Evolutionary conservation across 352 stramenopile genomes (phyloP), one percentile per base, ranked within the genome.

Genomic region (Pseudoperonospora humuli): DNA sequence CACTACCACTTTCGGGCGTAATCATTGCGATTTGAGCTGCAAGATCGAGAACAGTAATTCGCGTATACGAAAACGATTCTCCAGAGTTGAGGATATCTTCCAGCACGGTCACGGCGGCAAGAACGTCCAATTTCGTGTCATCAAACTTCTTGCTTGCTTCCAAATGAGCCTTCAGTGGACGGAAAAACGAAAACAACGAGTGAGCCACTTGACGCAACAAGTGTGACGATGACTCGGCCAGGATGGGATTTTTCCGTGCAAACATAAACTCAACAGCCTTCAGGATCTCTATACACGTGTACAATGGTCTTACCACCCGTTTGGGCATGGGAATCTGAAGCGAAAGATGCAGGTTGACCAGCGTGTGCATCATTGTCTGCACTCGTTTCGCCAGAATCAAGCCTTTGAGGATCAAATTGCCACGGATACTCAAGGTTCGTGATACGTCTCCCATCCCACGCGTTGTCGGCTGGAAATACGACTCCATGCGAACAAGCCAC

Each of bases 201-300:
- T 91, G 77, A 0, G 78, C 75, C 8, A 91, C 78, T 62, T 91
- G 81, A 0, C 77, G 68, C 14, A 93, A 42, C 31, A 93, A 50
- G 13, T 91, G 67, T 2, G 79, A 82, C 11, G 71, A 72, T 10
- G 64, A 85, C 50, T 93, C 79, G 0, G 73, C 69, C 31, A 93
- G 39, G 19, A 91, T 79, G 4, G 80, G 78, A 51, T 89, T 90
- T 45, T 93, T 93, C 11, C 82, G 61, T 10, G 80, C 79, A 50
- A 96, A 86, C 84, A 96, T 95, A 42, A 95, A 95, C 54, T 97
- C 86, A 23, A 97, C 84, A 2, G 81, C 79, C 60, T 97, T 97
- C 18, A 95, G 53, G 24, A 96, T 85, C 31, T 95, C 83, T 35
- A 96, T 85, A 38, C 90, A 93, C 9, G 75, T 90, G 45, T 94